phyloP scores from a whole-genome alignment of 345 rosid species.

The Populus deltoides region DNA sequence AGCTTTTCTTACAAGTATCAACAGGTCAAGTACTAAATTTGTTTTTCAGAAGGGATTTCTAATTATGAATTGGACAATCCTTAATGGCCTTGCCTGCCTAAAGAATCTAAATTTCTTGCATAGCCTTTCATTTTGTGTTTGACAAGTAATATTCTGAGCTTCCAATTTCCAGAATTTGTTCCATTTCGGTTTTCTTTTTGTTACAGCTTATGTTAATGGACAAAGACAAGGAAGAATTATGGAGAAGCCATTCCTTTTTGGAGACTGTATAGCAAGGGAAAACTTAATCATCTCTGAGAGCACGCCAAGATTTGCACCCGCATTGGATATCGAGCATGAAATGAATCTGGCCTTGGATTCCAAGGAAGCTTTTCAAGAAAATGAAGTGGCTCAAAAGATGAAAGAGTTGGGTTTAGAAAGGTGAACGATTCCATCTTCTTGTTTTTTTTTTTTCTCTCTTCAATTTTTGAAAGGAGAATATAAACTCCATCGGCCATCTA shows the following conservation, averaged over 20 bases:
- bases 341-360: conserved; percentile 49
- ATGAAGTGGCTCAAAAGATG: conserved; percentile 54
- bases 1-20: conserved; percentile 75
- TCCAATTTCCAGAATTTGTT: background rate
- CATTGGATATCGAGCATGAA: conserved; percentile 62
- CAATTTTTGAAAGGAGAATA: too few species aligned
- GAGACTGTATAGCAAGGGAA: conserved; percentile 72
- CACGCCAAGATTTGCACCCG: conserved; percentile 23
- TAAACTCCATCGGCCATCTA: too few species aligned
- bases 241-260: conserved; percentile 75
- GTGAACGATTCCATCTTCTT: conserved; percentile 23
- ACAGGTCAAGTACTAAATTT: conserved; percentile 34
- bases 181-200: background rate
- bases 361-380: conserved; percentile 32
- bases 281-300: conserved; percentile 34
- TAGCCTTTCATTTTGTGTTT: background rate
- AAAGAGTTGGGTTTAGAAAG: conserved; percentile 80
- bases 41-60: background rate
- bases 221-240: conserved; percentile 82
- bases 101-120: background rate
- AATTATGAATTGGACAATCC: background rate
- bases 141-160: background rate
- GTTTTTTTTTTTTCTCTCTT: background rate
- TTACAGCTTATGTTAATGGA: conserved; percentile 88
- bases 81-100: background rate